Conservation (phyloP, 108 stramenopile genomes). For the Conticribra guillardii region DNA sequence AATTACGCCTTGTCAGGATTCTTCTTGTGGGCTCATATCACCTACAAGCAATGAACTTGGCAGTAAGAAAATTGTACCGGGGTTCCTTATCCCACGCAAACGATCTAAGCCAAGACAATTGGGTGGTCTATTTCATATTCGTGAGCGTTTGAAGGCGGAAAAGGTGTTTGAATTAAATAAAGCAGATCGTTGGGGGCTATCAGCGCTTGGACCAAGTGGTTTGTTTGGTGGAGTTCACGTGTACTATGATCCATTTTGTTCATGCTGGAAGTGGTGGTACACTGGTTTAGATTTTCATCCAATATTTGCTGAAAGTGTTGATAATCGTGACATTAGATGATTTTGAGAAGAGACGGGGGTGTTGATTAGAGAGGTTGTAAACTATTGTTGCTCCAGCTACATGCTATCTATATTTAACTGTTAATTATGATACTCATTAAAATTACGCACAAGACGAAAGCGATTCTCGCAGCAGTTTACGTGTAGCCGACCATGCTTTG, state of each 20-base stretch:
- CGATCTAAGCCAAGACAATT: slow-evolving; percentile 28
- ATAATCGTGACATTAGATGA: too few species aligned
- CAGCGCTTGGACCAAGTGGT: slow-evolving; percentile 11
- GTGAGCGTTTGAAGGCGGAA: slow-evolving; percentile 24
- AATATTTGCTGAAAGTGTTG: slow-evolving; percentile 46
- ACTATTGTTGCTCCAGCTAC: too few species aligned
- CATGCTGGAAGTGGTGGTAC: slow-evolving; percentile 82
- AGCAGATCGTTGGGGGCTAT: slow-evolving; percentile 37
- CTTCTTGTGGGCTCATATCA: slow-evolving; percentile 31
- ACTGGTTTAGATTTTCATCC: slow-evolving; percentile 59
- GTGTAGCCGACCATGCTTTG: slow-evolving; percentile 20
- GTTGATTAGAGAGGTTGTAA: too few species aligned
- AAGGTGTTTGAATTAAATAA: slow-evolving; percentile 18
- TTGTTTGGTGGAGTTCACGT: slow-evolving; percentile 70
- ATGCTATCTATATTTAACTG: too few species aligned
- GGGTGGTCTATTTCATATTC: slow-evolving; percentile 33
- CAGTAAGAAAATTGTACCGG: slow-evolving; percentile 26
- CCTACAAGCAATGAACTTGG: slow-evolving; percentile 11
- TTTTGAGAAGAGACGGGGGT: too few species aligned
- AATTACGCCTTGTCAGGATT: not conserved
- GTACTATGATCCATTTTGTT: slow-evolving; percentile 77
- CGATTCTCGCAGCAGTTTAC: slow-evolving; percentile 5
- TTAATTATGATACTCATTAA: too few species aligned
- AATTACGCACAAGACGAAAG: not conserved
- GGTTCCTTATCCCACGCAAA: slow-evolving; percentile 42